These are phyloP conservation scores for Verbascum thapsus DNA, from an alignment of 257 asterid species.

Conservation along the genomic window DNA sequence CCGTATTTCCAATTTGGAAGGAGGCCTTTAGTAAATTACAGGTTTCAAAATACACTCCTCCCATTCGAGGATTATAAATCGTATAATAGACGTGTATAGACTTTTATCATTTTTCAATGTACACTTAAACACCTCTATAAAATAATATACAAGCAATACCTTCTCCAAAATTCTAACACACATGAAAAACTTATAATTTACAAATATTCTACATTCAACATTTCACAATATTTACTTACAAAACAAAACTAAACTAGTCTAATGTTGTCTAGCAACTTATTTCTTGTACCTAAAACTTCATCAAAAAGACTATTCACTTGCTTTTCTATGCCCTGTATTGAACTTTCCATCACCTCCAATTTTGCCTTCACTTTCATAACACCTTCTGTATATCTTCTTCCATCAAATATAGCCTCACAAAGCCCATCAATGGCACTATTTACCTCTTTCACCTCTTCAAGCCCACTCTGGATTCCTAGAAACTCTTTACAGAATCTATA, in stretches of 20 bases:
- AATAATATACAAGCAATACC: too few relatives aligned
- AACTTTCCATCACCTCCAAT: conserved; percentile 42
- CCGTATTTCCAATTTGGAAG: too few relatives aligned
- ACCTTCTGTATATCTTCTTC: conserved; percentile 20
- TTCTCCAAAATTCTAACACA: too few relatives aligned
- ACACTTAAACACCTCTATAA: too few relatives aligned
- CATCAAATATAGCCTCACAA: conserved; percentile 3
- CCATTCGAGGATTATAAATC: too few relatives aligned
- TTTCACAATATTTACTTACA: too few relatives aligned
- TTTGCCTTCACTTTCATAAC: conserved; percentile 38
- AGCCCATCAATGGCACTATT: conserved; percentile 35
- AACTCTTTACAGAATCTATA: conserved; percentile 33
- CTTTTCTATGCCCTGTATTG: conserved; percentile 42
- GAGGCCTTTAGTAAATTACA: too few relatives aligned
- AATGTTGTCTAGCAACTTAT: conserved; percentile 47
- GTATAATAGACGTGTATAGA: too few relatives aligned
- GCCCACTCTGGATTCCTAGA: conserved; percentile 25
- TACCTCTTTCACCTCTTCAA: conserved; percentile 55
- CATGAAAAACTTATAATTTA: too few relatives aligned
- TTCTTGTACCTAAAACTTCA: conserved; percentile 50
- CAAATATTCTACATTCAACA: background rate
- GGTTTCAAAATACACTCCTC: too few relatives aligned
- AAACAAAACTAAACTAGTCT: conserved; percentile 20
- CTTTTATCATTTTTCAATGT: too few relatives aligned
- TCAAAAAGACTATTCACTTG: conserved; percentile 50